These are phyloP conservation scores for Syncephalis fuscata DNA, from an alignment of 371 early-diverging fungal genomes.

Conservation along the genomic window DNA sequence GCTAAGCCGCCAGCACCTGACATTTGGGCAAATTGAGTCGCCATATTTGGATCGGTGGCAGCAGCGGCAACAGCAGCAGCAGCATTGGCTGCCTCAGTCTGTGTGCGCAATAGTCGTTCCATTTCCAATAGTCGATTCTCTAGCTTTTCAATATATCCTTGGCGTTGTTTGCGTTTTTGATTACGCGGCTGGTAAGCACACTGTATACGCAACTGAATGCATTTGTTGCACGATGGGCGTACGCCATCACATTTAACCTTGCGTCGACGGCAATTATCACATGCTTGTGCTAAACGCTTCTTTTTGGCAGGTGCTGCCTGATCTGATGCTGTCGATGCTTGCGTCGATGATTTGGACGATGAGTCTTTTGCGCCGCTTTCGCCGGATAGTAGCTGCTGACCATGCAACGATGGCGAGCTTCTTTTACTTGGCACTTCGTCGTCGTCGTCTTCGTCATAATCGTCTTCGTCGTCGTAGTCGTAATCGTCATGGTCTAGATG, in stretches of 20 bases:
- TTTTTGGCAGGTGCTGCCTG: conserved; percentile 19
- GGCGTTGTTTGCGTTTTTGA: conserved; percentile 64
- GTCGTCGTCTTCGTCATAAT: conserved; percentile 1
- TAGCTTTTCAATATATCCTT: conserved; percentile 20
- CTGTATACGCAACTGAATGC: conserved; percentile 32
- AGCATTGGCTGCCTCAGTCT: too few relatives aligned
- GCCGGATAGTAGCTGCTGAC: too few relatives aligned
- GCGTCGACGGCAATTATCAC: conserved; percentile 59
- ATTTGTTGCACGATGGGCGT: conserved; percentile 66
- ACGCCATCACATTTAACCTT: conserved; percentile 50
- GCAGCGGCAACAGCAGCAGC: too few relatives aligned
- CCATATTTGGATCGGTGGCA: too few relatives aligned
- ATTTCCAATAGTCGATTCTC: conserved; percentile 4
- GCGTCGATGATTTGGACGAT: too few relatives aligned
- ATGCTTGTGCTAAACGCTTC: conserved; percentile 62
- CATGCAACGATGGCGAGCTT: background rate
- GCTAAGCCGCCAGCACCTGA: too few relatives aligned
- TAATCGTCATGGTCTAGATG: background rate
- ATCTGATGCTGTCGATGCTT: conserved; percentile 1
- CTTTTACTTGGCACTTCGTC: conserved; percentile 2
- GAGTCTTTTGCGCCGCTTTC: too few relatives aligned
- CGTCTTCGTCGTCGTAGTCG: background rate
- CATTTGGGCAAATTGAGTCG: too few relatives aligned
- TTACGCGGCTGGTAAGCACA: conserved; percentile 63
- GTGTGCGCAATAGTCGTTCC: background rate